Base-by-base conservation (phyloP, 1,284 basidiomycete species). In the Clitocybe nebularis region DNA sequence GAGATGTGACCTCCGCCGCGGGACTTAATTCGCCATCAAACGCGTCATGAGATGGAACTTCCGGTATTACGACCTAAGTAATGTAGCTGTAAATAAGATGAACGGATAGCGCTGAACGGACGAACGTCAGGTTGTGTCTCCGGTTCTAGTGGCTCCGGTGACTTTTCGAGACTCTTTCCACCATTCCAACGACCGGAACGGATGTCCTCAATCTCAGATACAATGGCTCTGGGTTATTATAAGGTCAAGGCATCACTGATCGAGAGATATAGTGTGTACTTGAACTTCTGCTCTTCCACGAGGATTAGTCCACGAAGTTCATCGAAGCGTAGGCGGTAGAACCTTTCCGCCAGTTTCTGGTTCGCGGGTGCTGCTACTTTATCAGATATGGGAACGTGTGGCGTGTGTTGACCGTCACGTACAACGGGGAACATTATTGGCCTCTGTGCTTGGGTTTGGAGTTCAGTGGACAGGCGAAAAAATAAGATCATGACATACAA, bases 231-330 rank as follows among this genome's bases (percentile, higher is more conserved):
- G 43, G 26, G 37, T 30, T 23, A 46, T 13, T 20, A 23, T 29
- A 14, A 29, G 26, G 11, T 5, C 22, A 11, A 16, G 44, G 32
- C 19, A 21, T 22, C 37, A 22, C 19, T 22, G 19, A 32, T 42
- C 25, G 20, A 34, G 5, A 14, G 36, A 37, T 16, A 38, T 20
- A 34, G 5, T 36, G 32, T 44, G 5, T 52, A 88, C 89, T 80
- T 88, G 72, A 92, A 94, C 44, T 76, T 79, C 17, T 66, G 58
- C 63, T 94, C 91, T 57, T 91, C 85, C 1, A 67, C 70, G 30
- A 72, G 58, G 35, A 94, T 90, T 33, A 81, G 68, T 14, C 72
- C 69, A 44, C 79, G 78, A 3, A 94, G 69, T 55, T 93, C 85
- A 24, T 74, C 59, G 36, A 89, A 69, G 13, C 90, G 82, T 3